phyloP scores from a whole-genome alignment of 768 basidiomycete species.

The Clathrus columnatus region DNA sequence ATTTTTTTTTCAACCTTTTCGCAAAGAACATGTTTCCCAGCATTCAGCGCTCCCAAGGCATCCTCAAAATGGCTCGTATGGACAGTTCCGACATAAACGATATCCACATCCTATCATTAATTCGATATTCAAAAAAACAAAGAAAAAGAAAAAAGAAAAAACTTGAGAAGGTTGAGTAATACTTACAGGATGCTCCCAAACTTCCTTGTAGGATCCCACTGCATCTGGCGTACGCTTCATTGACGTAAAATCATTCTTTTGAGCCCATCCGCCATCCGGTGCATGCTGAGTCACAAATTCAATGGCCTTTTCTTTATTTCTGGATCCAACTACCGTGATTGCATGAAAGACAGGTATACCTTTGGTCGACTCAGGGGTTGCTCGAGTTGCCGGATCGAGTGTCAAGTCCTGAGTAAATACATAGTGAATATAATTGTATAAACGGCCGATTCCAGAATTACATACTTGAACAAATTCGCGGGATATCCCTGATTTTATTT shows the following conservation, averaged over 20 bases:
- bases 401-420: constrained; percentile 12
- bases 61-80: constrained; percentile 15
- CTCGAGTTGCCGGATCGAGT: constrained; percentile 10
- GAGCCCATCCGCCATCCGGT: constrained; percentile 8
- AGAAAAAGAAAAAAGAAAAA: not conserved
- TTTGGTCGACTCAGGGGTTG: not conserved
- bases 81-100: constrained; percentile 17
- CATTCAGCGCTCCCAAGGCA: constrained; percentile 12
- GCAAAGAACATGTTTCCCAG: constrained; percentile 16
- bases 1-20: too few relatives aligned
- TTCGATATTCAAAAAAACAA: not conserved
- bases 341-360: constrained; percentile 12
- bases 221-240: constrained; percentile 1
- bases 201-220: constrained; percentile 2
- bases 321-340: constrained; percentile 10
- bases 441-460: not conserved
- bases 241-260: not conserved
- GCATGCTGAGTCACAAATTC: constrained; percentile 10
- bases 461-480: not conserved
- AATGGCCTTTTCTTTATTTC: constrained; percentile 4
- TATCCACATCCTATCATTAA: constrained; percentile 12
- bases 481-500: not conserved
- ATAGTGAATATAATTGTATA: not conserved
- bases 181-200: constrained; percentile 14
- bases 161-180: constrained; percentile 1